Evolutionary conservation across 345 rosid species (phyloP), one percentile per base, ranked within the genome.

Genomic region (Bretschneidera sinensis): DNA sequence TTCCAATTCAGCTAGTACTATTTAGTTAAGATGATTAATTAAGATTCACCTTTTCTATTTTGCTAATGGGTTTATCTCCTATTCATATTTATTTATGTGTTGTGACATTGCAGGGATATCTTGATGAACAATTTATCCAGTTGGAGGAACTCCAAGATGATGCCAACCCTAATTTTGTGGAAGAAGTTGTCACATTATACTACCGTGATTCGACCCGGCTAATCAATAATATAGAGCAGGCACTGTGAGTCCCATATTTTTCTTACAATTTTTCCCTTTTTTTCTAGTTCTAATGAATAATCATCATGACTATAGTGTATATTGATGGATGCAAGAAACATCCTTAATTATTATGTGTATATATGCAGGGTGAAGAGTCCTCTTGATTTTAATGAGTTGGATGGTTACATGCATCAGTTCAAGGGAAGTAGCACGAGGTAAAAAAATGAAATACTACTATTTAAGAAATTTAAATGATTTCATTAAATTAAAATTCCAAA

Each of bases 381-480:
- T 57, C 72, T 78, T 57, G 89, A 86, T 70, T 92, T 83, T 53
- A 68, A 70, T 57, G 83, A 83, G 61, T 67, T 92, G 60, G 98
- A 92, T 73, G 71, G 64, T 64, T 74, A 60, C 66, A 92, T 92
- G 94, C 97, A 92, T 64, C 98, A 89, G 71, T 92, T 89, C 77
- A 92, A 82, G 70, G 98, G 98, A 74, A 92, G 97, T 59, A 85
- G 94, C 76, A 77, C 91, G 28, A 92, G 97, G 98, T 87, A 69
- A 60, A 11, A 0, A 34, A 17, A 17, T 17, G 50, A 35, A 57
- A 10, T 24, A 58, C 6, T 31, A n/a, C n/a, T 13, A 35, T 55
- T 21, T 21, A 25, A 17, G n/a, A n/a, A n/a, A n/a, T n/a, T n/a
- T n/a, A n/a, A n/a, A n/a, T n/a, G n/a, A n/a, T n/a, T n/a, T n/a